Percentiles rank a stretch among this genome's conserved stretches.
phyloP scores from a whole-genome alignment of 2,329 filamentous ascomycete species.

The Aspergillus caelatus region DNA sequence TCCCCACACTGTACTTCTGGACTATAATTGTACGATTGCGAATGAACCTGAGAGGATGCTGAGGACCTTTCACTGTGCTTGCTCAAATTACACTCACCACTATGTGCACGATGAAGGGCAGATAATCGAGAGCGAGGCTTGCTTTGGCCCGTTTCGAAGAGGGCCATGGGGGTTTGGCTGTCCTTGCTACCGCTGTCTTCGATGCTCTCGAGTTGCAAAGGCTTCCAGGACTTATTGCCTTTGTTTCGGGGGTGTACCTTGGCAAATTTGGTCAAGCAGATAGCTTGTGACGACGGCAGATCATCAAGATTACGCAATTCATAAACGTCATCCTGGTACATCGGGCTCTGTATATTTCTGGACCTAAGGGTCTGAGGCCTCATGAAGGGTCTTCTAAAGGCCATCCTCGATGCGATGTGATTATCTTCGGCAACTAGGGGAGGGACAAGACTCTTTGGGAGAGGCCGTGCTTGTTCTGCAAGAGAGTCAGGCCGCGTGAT shows the following conservation, averaged over 20 bases:
- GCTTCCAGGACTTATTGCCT: constrained; percentile 23
- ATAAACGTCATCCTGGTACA: constrained; percentile 3
- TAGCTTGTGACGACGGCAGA: constrained; percentile 27
- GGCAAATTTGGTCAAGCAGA: constrained; percentile 25
- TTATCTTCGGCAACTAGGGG: background rate
- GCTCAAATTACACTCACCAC: constrained; percentile 5
- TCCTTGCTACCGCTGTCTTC: constrained; percentile 9
- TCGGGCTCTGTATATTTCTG: background rate
- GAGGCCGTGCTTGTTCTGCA: background rate
- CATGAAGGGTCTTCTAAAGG: background rate
- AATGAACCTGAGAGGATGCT: constrained; percentile 1
- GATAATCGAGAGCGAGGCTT: constrained; percentile 14
- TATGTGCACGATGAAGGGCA: constrained; percentile 7
- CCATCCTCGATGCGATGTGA: background rate
- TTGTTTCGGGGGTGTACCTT: constrained; percentile 23
- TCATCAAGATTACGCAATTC: constrained; percentile 25
- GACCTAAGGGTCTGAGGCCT: background rate
- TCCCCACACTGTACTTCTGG: background rate
- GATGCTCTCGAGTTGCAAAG: constrained; percentile 12
- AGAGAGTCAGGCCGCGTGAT: background rate
- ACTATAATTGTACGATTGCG: constrained; percentile 5
- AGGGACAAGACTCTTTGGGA: background rate
- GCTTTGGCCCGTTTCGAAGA: constrained; percentile 4
- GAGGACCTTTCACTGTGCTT: background rate
- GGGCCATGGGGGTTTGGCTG: background rate